Percentiles rank a stretch among this genome's conserved stretches.
phyloP scores from a whole-genome alignment of 2,329 filamentous ascomycete species.

The Chaetomiaceae sp. region DNA sequence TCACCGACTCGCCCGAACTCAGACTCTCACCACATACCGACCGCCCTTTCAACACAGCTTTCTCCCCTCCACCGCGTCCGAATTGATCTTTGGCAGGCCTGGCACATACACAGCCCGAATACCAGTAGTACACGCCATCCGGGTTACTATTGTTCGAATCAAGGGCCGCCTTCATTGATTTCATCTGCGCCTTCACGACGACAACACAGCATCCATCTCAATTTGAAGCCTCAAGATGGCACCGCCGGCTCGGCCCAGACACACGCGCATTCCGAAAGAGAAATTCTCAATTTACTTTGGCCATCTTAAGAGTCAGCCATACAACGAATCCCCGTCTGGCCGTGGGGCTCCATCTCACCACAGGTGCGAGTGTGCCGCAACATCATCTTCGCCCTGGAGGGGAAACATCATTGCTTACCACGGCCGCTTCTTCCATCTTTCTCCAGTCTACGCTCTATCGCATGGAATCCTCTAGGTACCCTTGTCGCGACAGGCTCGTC shows the following conservation, averaged over 20 bases:
- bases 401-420: not conserved
- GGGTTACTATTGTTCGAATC: no score
- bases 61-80: no score
- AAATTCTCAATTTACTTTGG: conserved; percentile 63
- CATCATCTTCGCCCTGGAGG: not conserved
- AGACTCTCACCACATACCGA: no score
- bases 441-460: conserved; percentile 67
- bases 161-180: not conserved
- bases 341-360: conserved; percentile 53
- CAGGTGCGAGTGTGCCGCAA: conserved; percentile 39
- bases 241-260: conserved; percentile 41
- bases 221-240: conserved; percentile 31
- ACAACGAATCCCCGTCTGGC: conserved; percentile 50
- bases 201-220: no score
- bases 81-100: no score
- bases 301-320: conserved; percentile 64
- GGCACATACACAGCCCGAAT: no score
- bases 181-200: not conserved
- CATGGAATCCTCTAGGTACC: conserved; percentile 83
- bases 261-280: conserved; percentile 59
- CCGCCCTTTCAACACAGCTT: no score
- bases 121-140: no score
- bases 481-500: conserved; percentile 76
- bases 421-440: conserved; percentile 46
- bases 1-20: no score